Conservation (phyloP, 371 early-diverging fungal species). For the Rhizopus microsporus region DNA sequence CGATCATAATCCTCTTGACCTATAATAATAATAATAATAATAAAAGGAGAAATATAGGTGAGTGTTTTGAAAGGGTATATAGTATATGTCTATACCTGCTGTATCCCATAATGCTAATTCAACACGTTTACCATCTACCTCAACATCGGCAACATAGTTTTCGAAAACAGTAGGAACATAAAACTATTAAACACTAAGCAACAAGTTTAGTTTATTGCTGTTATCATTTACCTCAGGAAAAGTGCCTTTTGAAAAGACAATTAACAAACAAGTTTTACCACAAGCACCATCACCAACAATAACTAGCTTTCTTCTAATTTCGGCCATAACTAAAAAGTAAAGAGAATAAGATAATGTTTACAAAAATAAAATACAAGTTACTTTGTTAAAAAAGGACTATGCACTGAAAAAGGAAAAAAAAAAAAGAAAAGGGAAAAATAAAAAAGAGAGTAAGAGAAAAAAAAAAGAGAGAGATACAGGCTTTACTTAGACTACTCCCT, state of each 20-base stretch:
- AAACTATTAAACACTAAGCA: slow-evolving; percentile 11
- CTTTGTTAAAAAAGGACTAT: background rate
- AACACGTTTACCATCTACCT: slow-evolving; percentile 74
- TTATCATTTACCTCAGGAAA: slow-evolving; percentile 80
- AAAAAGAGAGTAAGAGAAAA: background rate
- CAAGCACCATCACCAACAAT: slow-evolving; percentile 98
- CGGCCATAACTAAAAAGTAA: slow-evolving; percentile 38
- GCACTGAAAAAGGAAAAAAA: background rate
- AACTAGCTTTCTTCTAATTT: slow-evolving; percentile 92
- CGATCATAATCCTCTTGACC: slow-evolving; percentile 86
- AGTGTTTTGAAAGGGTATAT: background rate
- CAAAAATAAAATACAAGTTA: slow-evolving; percentile 2
- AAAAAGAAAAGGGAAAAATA: slow-evolving; percentile 1
- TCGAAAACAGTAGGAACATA: slow-evolving; percentile 81
- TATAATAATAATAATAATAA: slow-evolving; percentile 4
- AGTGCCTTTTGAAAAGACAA: slow-evolving; percentile 88
- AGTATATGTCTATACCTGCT: slow-evolving; percentile 44
- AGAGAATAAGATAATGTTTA: background rate
- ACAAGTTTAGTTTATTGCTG: background rate
- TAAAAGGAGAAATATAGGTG: background rate
- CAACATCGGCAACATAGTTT: slow-evolving; percentile 79
- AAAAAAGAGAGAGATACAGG: background rate
- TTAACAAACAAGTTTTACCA: slow-evolving; percentile 96
- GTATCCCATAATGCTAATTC: slow-evolving; percentile 92
- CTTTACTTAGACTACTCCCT: background rate